phyloP scores from a whole-genome alignment of 441 rosid genomes.

The Aleurites moluccanus region DNA sequence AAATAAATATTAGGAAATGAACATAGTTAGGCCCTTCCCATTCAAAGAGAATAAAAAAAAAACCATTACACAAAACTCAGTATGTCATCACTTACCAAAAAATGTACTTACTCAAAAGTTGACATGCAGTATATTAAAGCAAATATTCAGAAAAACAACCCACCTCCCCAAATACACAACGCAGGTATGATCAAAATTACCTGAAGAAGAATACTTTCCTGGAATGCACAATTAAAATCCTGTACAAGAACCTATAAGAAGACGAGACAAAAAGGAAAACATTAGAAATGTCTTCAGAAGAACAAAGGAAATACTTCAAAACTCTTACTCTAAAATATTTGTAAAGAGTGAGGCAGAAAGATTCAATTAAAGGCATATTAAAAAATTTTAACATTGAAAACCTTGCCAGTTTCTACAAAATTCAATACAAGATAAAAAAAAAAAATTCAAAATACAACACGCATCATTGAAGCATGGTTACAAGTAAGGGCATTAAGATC shows the following conservation, averaged over 20 bases:
- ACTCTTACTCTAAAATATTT: background rate
- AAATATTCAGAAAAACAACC: background rate
- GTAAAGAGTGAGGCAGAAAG: background rate
- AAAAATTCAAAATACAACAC: background rate
- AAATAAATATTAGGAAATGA: constrained; percentile 12
- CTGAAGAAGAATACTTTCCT: constrained; percentile 94
- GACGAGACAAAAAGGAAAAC: background rate
- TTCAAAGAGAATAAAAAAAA: background rate
- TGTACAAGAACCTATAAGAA: constrained; percentile 64
- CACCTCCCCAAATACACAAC: background rate
- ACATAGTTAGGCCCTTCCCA: constrained; percentile 1
- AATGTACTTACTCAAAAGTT: constrained; percentile 3
- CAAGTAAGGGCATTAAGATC: background rate
- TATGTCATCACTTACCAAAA: background rate
- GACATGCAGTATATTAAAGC: background rate
- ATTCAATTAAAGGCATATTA: background rate
- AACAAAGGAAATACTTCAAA: too few species aligned
- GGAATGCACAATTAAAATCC: constrained; percentile 97
- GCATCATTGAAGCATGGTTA: background rate
- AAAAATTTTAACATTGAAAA: background rate
- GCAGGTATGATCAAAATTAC: constrained; percentile 34
- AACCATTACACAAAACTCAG: background rate
- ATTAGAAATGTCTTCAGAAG: background rate
- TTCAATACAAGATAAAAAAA: background rate
- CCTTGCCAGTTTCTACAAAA: background rate